phyloP scores from a whole-genome alignment of 1,284 basidiomycete genomes.

The Earliella scabrosa region DNA sequence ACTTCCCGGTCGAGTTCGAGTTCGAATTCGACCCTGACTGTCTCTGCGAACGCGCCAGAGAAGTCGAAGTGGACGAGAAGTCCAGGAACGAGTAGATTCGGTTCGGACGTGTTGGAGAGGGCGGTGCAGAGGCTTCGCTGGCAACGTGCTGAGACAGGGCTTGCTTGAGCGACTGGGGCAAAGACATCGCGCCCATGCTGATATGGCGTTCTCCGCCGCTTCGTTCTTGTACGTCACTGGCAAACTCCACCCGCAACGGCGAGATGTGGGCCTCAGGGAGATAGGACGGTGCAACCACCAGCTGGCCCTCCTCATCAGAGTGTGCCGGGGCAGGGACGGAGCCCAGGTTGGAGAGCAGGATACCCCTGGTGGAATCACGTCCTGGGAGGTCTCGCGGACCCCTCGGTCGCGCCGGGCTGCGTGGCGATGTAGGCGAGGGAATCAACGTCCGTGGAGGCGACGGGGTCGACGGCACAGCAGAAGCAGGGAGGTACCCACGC shows the following conservation, averaged over 20 bases:
- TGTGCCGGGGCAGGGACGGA: conserved; percentile 6
- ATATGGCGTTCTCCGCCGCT: conserved; percentile 28
- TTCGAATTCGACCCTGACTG: conserved; percentile 31
- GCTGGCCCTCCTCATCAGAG: conserved; percentile 3
- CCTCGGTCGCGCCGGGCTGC: conserved; percentile 29
- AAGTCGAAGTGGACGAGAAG: conserved; percentile 50
- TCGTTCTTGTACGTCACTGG: conserved; percentile 25
- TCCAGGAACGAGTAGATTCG: conserved; percentile 62
- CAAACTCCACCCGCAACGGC: conserved; percentile 35
- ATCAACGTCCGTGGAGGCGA: conserved; percentile 24
- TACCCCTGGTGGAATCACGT: conserved; percentile 32
- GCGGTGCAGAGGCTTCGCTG: conserved; percentile 5
- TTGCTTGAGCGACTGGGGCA: conserved; percentile 31
- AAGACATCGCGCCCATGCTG: conserved; percentile 33
- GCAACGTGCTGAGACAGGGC: conserved; percentile 20
- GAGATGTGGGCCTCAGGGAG: conserved; percentile 23
- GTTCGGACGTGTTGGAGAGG: conserved; percentile 23
- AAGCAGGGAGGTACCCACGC: conserved; percentile 25
- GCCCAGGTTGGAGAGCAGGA: conserved; percentile 28
- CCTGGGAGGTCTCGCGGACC: conserved; percentile 36
- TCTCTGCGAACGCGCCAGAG: conserved; percentile 28
- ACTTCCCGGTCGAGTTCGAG: conserved; percentile 29
- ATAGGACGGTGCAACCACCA: conserved; percentile 11
- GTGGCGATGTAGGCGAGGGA: conserved; percentile 23
- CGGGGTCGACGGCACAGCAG: conserved; percentile 19